A percentile compares a stretch with the other conserved stretches of the same genome.
Conservation (phyloP, 805 yeast species). For the Citeromyces matritensis region DNA sequence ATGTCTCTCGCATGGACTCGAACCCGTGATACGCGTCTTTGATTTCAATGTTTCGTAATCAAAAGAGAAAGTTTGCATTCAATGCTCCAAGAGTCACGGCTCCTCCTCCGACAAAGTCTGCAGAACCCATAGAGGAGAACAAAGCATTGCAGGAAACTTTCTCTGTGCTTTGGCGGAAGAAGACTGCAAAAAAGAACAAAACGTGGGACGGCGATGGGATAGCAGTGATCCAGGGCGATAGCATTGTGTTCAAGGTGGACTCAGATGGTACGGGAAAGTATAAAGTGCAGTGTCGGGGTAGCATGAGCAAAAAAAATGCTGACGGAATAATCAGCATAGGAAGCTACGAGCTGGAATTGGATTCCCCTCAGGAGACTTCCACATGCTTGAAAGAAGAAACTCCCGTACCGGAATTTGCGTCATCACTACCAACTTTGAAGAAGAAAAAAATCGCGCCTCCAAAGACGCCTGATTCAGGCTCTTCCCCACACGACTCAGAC, state of each 20-base stretch:
- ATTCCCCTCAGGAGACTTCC: slow-evolving; percentile 7
- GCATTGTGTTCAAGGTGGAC: slow-evolving; percentile 15
- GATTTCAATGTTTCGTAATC: too few species aligned
- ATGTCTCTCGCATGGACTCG: too few species aligned
- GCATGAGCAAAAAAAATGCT: slow-evolving; percentile 4
- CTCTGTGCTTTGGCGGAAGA: slow-evolving; percentile 54
- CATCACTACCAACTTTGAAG: neutral
- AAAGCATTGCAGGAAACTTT: neutral
- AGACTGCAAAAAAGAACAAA: slow-evolving; percentile 64
- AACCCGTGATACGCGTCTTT: too few species aligned
- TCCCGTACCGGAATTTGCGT: neutral
- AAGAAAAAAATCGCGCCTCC: neutral
- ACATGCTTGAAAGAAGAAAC: neutral
- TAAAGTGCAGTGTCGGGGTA: slow-evolving; percentile 6
- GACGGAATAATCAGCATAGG: slow-evolving; percentile 37
- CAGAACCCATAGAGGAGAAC: too few species aligned
- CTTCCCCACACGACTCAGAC: neutral
- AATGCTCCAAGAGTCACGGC: too few species aligned
- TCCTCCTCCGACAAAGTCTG: too few species aligned
- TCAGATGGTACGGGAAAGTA: slow-evolving; percentile 11
- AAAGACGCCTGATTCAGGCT: neutral
- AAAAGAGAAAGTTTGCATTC: too few species aligned
- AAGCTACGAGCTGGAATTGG: slow-evolving; percentile 46
- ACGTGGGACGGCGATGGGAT: slow-evolving; percentile 93
- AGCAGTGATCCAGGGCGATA: slow-evolving; percentile 17